phyloP scores from a whole-genome alignment of 1,139 yeast genomes.

The Debaryomyces udenii region DNA sequence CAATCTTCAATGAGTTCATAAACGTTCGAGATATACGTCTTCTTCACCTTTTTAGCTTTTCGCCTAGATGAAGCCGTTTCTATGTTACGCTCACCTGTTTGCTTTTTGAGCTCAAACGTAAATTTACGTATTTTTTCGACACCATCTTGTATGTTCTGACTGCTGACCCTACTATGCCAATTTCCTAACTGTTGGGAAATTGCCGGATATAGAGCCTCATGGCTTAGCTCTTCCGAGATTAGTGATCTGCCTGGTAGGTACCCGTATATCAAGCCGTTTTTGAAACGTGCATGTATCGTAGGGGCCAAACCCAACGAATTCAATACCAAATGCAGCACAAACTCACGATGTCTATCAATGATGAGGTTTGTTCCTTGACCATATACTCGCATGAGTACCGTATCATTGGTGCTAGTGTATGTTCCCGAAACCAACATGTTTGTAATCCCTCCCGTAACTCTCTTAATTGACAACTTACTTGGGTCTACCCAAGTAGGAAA shows the following conservation, averaged over 20 bases:
- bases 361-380: constrained; percentile 77
- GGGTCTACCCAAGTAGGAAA: constrained; percentile 38
- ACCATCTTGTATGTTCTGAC: constrained; percentile 52
- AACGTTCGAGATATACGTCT: constrained; percentile 45
- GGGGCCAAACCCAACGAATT: constrained; percentile 70
- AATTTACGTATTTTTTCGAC: constrained; percentile 48
- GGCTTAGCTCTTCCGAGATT: constrained; percentile 56
- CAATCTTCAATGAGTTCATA: constrained; percentile 67
- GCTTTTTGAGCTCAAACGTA: constrained; percentile 25
- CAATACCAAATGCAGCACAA: constrained; percentile 67
- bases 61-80: constrained; percentile 15
- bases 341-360: constrained; percentile 77
- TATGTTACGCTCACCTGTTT: constrained; percentile 8
- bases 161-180: constrained; percentile 61
- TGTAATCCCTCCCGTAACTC: constrained; percentile 79
- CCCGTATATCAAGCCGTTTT: constrained; percentile 76
- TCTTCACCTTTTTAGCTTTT: constrained; percentile 25
- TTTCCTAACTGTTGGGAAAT: constrained; percentile 72
- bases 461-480: constrained; percentile 30
- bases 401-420: constrained; percentile 29
- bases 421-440: constrained; percentile 66
- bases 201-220: constrained; percentile 51
- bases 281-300: constrained; percentile 65
- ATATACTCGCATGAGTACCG: constrained; percentile 68
- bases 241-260: constrained; percentile 68